phyloP scores from a whole-genome alignment of 1,284 basidiomycete species.

The Ustilago shanxiensis region DNA sequence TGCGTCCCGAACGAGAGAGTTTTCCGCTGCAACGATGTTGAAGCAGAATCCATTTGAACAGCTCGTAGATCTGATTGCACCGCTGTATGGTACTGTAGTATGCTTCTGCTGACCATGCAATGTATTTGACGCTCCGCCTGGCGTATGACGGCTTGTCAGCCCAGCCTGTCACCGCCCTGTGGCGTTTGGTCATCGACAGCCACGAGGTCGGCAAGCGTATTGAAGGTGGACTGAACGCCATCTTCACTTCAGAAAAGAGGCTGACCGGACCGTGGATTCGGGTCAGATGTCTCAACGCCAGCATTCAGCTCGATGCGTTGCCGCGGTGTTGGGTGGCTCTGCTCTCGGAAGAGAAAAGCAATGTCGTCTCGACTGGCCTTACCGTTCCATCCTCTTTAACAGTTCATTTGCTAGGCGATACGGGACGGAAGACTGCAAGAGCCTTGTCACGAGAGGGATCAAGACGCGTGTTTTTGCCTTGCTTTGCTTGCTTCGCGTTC shows the following conservation, averaged over 20 bases:
- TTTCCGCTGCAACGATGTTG: neutral
- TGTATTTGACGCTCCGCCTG: neutral
- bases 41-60: neutral
- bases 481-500: no score
- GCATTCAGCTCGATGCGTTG: neutral
- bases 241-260: neutral
- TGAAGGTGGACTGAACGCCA: neutral
- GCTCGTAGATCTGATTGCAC: neutral
- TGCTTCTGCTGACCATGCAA: neutral
- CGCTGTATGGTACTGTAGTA: neutral
- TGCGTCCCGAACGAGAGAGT: neutral
- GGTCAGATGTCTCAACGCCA: neutral
- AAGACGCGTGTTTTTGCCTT: neutral
- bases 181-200: no score
- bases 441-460: neutral
- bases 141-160: conserved; percentile 25
- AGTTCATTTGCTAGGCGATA: neutral
- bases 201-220: neutral
- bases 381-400: neutral
- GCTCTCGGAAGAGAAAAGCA: no score
- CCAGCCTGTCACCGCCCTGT: conserved; percentile 29
- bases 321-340: neutral
- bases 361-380: no score
- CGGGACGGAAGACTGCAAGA: neutral
- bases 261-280: neutral